Percentiles rank a stretch among this genome's conserved stretches.
Conservation (phyloP, 2,329 filamentous ascomycete species). For the Colletotrichum scovillei region DNA sequence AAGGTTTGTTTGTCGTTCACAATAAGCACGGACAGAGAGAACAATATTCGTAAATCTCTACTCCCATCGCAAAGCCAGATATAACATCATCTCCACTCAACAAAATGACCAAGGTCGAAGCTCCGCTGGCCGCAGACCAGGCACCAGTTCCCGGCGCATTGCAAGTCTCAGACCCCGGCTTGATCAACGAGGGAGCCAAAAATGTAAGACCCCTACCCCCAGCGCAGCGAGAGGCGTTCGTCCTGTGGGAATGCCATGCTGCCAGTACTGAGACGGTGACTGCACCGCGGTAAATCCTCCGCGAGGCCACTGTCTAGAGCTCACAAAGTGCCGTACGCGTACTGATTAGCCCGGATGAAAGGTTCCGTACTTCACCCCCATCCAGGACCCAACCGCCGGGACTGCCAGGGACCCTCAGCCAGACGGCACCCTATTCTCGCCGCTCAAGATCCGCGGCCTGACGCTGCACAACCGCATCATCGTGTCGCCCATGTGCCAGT, state of each 20-base stretch:
- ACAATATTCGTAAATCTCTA: neutral
- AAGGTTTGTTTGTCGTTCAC: neutral
- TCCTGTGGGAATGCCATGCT: neutral
- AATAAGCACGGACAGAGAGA: neutral
- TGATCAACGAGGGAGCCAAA: constrained; percentile 44
- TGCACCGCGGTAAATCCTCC: neutral
- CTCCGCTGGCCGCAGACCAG: constrained; percentile 19
- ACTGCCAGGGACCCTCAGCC: constrained; percentile 59
- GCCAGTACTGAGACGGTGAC: neutral
- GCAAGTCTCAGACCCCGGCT: neutral
- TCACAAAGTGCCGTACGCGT: neutral
- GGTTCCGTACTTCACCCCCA: constrained; percentile 60
- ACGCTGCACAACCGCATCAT: constrained; percentile 59
- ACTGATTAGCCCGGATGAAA: constrained; percentile 7
- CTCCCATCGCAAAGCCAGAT: neutral
- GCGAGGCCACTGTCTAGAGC: too few species aligned
- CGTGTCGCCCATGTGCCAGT: constrained; percentile 61
- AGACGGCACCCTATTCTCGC: constrained; percentile 55
- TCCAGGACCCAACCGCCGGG: constrained; percentile 57
- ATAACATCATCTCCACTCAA: neutral
- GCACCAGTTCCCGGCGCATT: neutral
- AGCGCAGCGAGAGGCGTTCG: neutral
- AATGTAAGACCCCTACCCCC: constrained; percentile 38
- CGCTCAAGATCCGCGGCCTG: constrained; percentile 55
- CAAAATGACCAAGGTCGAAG: constrained; percentile 24